A percentile compares a stretch with the other conserved stretches of the same genome.
These are phyloP conservation scores for Cyclaneusma minus DNA, from an alignment of 2,329 filamentous ascomycete species.

Conservation along the genomic window DNA sequence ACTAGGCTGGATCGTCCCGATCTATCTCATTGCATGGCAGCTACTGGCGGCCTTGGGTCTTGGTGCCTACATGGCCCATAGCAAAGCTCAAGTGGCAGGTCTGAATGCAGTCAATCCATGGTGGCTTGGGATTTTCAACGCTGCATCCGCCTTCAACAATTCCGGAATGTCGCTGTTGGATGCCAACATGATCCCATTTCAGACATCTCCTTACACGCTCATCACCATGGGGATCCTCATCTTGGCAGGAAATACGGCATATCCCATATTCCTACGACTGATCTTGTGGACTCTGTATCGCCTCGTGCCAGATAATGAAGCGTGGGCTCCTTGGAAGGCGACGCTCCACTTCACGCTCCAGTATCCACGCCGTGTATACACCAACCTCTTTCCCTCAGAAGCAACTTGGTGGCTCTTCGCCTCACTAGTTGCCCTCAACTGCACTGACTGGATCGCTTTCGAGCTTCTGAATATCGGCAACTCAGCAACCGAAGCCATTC, in stretches of 20 bases:
- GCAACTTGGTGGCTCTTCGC: constrained; percentile 52
- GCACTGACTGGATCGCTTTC: constrained; percentile 49
- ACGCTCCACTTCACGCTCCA: constrained; percentile 37
- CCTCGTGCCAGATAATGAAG: constrained; percentile 22
- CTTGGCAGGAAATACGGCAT: constrained; percentile 50
- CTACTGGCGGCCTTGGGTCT: constrained; percentile 40
- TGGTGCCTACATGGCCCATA: constrained; percentile 41
- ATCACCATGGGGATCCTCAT: constrained; percentile 38
- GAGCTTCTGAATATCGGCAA: constrained; percentile 52
- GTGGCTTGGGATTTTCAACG: constrained; percentile 56
- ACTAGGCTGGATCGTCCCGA: constrained; percentile 40
- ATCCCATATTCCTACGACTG: constrained; percentile 46
- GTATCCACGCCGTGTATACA: constrained; percentile 43
- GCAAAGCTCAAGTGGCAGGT: constrained; percentile 30
- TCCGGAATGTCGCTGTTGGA: constrained; percentile 55
- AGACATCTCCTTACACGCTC: constrained; percentile 23
- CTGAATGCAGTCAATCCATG: constrained; percentile 46
- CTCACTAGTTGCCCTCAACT: constrained; percentile 43
- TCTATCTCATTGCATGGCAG: constrained; percentile 46
- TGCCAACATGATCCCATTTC: constrained; percentile 39
- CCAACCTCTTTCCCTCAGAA: constrained; percentile 45
- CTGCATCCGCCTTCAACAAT: constrained; percentile 55
- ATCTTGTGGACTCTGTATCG: constrained; percentile 37
- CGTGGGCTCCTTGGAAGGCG: constrained; percentile 26
- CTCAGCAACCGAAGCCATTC: constrained; percentile 32